A percentile compares a stretch with the other conserved stretches of the same genome.
These are phyloP conservation scores for Clitopilus hobsonii DNA, from an alignment of 768 basidiomycete genomes.

Conservation along the genomic window DNA sequence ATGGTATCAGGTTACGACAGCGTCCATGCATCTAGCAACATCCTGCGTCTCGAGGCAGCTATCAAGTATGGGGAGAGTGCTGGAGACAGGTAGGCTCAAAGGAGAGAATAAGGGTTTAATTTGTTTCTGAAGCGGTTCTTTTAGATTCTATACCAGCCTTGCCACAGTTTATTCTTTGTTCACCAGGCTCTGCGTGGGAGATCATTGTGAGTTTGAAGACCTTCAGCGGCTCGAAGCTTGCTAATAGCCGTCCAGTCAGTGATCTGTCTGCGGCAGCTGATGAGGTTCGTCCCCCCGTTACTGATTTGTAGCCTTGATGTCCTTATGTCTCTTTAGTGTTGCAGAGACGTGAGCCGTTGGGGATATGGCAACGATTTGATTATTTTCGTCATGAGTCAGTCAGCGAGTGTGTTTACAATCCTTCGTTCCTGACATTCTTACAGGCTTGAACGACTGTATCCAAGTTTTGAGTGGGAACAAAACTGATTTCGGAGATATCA, in stretches of 20 bases:
- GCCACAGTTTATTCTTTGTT: constrained; percentile 51
- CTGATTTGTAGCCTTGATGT: constrained; percentile 1
- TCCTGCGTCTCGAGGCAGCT: constrained; percentile 57
- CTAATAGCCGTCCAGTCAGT: constrained; percentile 35
- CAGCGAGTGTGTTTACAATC: not conserved
- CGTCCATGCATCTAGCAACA: constrained; percentile 57
- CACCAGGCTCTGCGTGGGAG: constrained; percentile 54
- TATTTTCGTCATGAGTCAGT: constrained; percentile 1
- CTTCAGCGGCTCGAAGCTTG: not conserved
- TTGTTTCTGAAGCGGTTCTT: not conserved
- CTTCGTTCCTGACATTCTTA: not conserved
- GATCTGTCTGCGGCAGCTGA: constrained; percentile 55
- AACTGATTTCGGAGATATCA: not conserved
- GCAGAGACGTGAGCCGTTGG: constrained; percentile 52
- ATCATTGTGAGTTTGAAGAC: constrained; percentile 43
- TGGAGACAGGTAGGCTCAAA: constrained; percentile 53
- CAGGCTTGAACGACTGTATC: not conserved
- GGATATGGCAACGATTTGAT: constrained; percentile 42
- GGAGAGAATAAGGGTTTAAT: no score
- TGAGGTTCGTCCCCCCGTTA: constrained; percentile 38
- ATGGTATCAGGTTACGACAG: constrained; percentile 69
- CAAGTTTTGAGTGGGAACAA: not conserved
- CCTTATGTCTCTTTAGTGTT: constrained; percentile 32
- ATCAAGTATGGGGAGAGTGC: constrained; percentile 62
- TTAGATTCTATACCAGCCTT: constrained; percentile 59